phyloP scores from a whole-genome alignment of 768 basidiomycete genomes.

The Suillus discolor region DNA sequence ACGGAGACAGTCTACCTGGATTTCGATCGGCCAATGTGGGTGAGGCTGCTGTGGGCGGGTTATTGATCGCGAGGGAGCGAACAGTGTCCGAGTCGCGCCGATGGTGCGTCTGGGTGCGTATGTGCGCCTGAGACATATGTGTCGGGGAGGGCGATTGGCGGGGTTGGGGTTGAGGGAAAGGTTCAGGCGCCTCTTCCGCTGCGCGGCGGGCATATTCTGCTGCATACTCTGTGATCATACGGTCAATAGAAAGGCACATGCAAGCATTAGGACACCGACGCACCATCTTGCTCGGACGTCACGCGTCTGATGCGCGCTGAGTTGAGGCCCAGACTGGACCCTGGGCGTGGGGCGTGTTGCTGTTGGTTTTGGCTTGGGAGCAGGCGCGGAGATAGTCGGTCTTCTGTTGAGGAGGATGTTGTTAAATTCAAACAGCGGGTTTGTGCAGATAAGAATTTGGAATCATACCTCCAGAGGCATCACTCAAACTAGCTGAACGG shows the following conservation, averaged over 20 bases:
- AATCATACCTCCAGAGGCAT: slow-evolving; percentile 43
- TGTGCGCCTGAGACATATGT: slow-evolving; percentile 34
- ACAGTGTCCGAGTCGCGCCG: slow-evolving; percentile 80
- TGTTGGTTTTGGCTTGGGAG: slow-evolving; percentile 21
- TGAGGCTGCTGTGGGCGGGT: slow-evolving; percentile 42
- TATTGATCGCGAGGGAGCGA: slow-evolving; percentile 45
- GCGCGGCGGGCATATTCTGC: slow-evolving; percentile 27
- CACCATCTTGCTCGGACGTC: slow-evolving; percentile 49
- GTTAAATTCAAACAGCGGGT: slow-evolving; percentile 27
- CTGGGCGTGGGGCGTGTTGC: slow-evolving; percentile 38
- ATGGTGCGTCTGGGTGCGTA: slow-evolving; percentile 49
- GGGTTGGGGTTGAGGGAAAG: slow-evolving; percentile 29
- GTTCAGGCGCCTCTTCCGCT: slow-evolving; percentile 14
- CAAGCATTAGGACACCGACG: slow-evolving; percentile 15
- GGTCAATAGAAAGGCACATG: neutral
- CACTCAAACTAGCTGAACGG: slow-evolving; percentile 78
- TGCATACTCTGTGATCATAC: slow-evolving; percentile 26
- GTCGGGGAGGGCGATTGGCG: slow-evolving; percentile 60
- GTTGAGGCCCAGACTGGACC: slow-evolving; percentile 45
- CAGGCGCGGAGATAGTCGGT: slow-evolving; percentile 28
- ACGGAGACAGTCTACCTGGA: slow-evolving; percentile 34
- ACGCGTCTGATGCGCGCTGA: slow-evolving; percentile 41
- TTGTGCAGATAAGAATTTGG: neutral
- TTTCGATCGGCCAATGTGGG: slow-evolving; percentile 57
- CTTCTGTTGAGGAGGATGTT: slow-evolving; percentile 24